Conservation (phyloP, 345 rosid species). For the Eucalyptus caleyi region DNA sequence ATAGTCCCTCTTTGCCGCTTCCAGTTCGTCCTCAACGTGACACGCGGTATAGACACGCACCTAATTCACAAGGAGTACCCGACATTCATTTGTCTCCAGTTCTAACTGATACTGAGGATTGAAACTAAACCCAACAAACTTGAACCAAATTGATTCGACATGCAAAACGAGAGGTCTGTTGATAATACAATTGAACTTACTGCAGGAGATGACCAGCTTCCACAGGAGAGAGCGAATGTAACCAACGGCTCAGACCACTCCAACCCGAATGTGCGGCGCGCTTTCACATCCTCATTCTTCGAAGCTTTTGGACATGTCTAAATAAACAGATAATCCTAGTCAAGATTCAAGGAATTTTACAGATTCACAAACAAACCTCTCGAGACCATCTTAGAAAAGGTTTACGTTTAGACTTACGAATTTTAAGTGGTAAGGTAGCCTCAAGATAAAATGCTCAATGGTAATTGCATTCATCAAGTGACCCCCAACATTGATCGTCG, state of each 20-base stretch:
- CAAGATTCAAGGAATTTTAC: not conserved
- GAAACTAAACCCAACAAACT: not conserved
- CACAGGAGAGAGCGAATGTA: conserved; percentile 81
- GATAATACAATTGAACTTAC: conserved; percentile 28
- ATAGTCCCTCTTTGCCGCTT: conserved; percentile 71
- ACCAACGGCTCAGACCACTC: conserved; percentile 91
- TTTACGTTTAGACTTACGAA: conserved; percentile 39
- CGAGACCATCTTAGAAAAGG: not conserved
- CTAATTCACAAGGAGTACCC: conserved; percentile 3
- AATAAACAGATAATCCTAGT: not conserved
- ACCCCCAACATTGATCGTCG: conserved; percentile 64
- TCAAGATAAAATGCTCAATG: conserved; percentile 84
- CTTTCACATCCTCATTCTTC: conserved; percentile 63
- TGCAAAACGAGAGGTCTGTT: not conserved
- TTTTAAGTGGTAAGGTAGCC: conserved; percentile 86
- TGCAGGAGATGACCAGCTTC: conserved; percentile 95
- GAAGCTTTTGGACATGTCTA: conserved; percentile 67
- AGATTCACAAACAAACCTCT: not conserved
- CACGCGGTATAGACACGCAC: conserved; percentile 75
- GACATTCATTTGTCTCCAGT: not conserved
- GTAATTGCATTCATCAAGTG: conserved; percentile 67
- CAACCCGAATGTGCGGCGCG: conserved; percentile 46
- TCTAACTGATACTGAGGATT: not conserved
- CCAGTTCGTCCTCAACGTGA: conserved; percentile 65
- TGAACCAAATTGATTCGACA: not conserved